Conservation (phyloP, 2,329 filamentous ascomycete genomes). For the Alternaria novae-zelandiae region DNA sequence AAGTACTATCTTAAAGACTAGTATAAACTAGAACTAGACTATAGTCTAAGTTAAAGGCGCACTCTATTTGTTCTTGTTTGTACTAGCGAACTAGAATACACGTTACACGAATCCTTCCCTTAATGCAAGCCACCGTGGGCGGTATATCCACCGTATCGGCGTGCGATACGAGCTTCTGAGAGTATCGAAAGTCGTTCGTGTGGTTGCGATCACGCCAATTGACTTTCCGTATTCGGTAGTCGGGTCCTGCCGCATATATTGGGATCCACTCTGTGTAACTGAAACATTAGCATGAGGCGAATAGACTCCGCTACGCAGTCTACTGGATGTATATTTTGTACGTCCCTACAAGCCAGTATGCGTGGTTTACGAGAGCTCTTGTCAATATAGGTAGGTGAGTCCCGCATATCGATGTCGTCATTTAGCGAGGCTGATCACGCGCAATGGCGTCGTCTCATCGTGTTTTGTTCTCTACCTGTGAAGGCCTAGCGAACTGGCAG, state of each 20-base stretch:
- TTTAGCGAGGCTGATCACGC: not conserved
- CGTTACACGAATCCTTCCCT: not conserved
- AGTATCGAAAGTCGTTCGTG: not conserved
- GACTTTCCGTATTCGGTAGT: not conserved
- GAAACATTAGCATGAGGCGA: not conserved
- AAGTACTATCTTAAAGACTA: too few species aligned
- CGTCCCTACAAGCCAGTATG: not conserved
- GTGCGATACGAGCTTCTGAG: not conserved
- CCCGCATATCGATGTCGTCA: not conserved
- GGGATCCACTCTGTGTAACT: not conserved
- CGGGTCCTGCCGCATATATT: not conserved
- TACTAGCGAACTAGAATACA: not conserved
- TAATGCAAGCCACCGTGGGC: not conserved
- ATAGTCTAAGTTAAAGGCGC: too few species aligned
- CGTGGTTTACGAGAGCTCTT: not conserved
- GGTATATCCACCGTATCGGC: constrained; percentile 1
- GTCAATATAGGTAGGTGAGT: not conserved
- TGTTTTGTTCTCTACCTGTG: not conserved
- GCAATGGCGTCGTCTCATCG: not conserved
- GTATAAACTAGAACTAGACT: too few species aligned
- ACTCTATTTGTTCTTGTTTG: too few species aligned
- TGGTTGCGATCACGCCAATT: not conserved
- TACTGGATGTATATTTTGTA: not conserved
- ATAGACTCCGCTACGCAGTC: not conserved
- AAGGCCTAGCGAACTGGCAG: not conserved